Percentiles rank a stretch among this genome's conserved stretches.
These are phyloP conservation scores for Penstemon newberryi DNA, from an alignment of 257 asterid genomes.

Conservation along the genomic window DNA sequence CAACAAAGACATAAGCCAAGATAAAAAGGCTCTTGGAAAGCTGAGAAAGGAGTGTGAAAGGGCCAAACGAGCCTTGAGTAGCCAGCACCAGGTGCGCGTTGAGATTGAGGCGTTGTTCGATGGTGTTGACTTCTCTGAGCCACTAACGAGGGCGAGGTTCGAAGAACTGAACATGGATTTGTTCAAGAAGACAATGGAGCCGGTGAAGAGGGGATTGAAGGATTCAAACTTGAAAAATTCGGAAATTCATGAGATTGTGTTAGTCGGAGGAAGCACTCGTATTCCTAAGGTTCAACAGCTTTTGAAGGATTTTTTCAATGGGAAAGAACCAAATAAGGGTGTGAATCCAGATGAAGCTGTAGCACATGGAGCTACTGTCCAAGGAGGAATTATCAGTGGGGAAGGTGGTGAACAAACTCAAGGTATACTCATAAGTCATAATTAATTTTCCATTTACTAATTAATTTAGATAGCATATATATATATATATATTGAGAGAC, in stretches of 20 bases:
- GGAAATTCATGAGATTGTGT: constrained; percentile 50
- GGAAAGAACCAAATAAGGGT: constrained; percentile 50
- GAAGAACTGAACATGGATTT: constrained; percentile 55
- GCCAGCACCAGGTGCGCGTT: constrained; percentile 53
- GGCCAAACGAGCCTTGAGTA: constrained; percentile 53
- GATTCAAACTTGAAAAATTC: constrained; percentile 44
- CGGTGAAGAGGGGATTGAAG: constrained; percentile 52
- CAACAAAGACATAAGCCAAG: constrained; percentile 52
- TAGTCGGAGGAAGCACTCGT: constrained; percentile 59
- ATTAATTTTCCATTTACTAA: neutral
- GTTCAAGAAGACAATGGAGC: constrained; percentile 51
- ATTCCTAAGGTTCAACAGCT: constrained; percentile 54
- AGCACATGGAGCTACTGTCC: constrained; percentile 58
- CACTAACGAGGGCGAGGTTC: constrained; percentile 54
- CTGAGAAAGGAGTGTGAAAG: constrained; percentile 50
- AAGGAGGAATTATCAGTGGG: constrained; percentile 51
- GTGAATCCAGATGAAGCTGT: constrained; percentile 62
- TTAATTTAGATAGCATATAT: neutral
- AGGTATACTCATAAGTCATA: constrained; percentile 15
- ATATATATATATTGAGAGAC: neutral
- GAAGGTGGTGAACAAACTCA: constrained; percentile 48
- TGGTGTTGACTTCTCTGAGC: constrained; percentile 56
- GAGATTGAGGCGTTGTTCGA: constrained; percentile 56
- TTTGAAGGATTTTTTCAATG: constrained; percentile 46
- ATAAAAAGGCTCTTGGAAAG: constrained; percentile 52